A percentile compares a stretch with the other conserved stretches of the same genome.
These are phyloP conservation scores for Trichoderma guizhouense DNA, from an alignment of 2,329 filamentous ascomycete genomes.

Conservation along the genomic window DNA sequence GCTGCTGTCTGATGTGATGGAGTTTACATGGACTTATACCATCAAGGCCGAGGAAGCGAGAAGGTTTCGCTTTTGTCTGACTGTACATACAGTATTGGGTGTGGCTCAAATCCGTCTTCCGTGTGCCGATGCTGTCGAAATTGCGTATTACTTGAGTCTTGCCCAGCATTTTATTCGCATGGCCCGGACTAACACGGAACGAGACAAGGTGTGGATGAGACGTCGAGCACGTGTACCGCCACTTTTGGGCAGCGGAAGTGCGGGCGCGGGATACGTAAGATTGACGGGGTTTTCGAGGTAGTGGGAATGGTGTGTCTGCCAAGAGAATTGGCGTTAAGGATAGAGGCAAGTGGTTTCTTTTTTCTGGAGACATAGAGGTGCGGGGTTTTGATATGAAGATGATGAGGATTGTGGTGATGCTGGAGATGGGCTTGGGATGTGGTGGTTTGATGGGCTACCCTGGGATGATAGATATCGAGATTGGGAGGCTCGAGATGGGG, in stretches of 20 bases:
- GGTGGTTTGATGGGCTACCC: not conserved
- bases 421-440: not conserved
- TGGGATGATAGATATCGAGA: not conserved
- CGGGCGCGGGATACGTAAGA: slow-evolving; percentile 15
- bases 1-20: not conserved
- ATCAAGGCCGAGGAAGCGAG: not conserved
- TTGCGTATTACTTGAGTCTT: not conserved
- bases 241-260: not conserved
- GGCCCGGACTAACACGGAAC: not conserved
- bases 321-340: slow-evolving; percentile 3
- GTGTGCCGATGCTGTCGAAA: not conserved
- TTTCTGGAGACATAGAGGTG: not conserved
- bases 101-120: not conserved
- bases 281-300: not conserved
- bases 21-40: not conserved
- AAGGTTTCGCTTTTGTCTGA: not conserved
- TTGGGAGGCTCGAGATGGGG: not conserved
- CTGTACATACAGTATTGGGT: not conserved
- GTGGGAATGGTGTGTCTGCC: not conserved
- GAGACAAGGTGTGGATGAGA: not conserved
- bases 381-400: not conserved
- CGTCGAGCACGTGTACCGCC: slow-evolving; percentile 12
- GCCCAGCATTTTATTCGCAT: not conserved
- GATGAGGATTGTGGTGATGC: not conserved
- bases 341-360: not conserved